A percentile compares a stretch with the other conserved stretches of the same genome.
Conservation (phyloP, 352 stramenopile genomes). For the Phytophthora aleatoria region DNA sequence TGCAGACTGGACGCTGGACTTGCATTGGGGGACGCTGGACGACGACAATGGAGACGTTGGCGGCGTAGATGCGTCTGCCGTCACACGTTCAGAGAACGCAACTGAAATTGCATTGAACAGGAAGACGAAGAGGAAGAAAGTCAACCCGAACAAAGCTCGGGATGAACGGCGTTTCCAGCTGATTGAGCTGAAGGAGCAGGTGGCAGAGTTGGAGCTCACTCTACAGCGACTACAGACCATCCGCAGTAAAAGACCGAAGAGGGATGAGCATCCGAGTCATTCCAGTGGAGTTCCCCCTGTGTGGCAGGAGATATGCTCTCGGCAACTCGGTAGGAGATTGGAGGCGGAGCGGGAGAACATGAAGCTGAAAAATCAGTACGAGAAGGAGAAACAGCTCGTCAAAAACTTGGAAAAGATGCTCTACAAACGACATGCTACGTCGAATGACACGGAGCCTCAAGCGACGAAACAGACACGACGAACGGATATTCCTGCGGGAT, state of each 20-base stretch:
- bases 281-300: slow-evolving; percentile 12
- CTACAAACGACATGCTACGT: slow-evolving; percentile 9
- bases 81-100: neutral
- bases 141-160: slow-evolving; percentile 36
- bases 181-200: slow-evolving; percentile 20
- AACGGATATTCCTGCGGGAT: slow-evolving; percentile 19
- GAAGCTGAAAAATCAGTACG: slow-evolving; percentile 32
- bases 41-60: neutral
- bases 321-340: slow-evolving; percentile 19
- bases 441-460: slow-evolving; percentile 1
- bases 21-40: slow-evolving; percentile 4
- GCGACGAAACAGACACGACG: slow-evolving; percentile 20
- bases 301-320: slow-evolving; percentile 35
- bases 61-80: neutral
- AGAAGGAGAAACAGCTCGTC: slow-evolving; percentile 34
- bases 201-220: slow-evolving; percentile 24
- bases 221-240: slow-evolving; percentile 19
- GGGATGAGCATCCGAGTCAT: neutral
- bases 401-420: slow-evolving; percentile 36
- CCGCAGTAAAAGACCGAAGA: slow-evolving; percentile 6
- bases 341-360: slow-evolving; percentile 37
- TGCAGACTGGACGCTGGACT: neutral
- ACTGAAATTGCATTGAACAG: neutral
- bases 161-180: slow-evolving; percentile 35
- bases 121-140: slow-evolving; percentile 23